Base-by-base conservation (phyloP, 2,329 filamentous ascomycete species). In the Diaporthe ilicicola region DNA sequence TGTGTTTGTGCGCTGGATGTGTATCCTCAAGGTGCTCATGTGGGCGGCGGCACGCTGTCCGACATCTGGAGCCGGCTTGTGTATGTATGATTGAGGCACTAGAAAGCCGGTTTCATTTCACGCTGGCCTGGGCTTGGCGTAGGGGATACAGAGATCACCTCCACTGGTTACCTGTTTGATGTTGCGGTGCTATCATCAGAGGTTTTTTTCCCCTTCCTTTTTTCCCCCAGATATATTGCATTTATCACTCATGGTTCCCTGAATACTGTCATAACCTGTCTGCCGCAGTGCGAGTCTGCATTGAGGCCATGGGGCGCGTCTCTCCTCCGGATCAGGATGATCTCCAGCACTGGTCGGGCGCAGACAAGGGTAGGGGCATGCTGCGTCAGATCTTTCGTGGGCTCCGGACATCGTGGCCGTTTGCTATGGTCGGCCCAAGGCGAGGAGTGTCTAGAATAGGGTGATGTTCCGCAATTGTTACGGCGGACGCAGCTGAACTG, bases 21-120 rank as follows among this genome's bases (percentile, higher is more conserved):
- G 34, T 19, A 29, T 54, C 59, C 55, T n/a, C 22, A 48, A 13
- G 32, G 19, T 48, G 42, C 22, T 55, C 54, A 46, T 61, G 62
- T 62, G 61, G 67, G 51, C 32, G 67, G 44, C 56, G 24, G n/a
- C 48, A 15, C 44, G 39, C 24, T 53, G 67, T 42, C 37, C 50
- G 24, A n/a, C n/a, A n/a, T n/a, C n/a, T n/a, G n/a, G n/a, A 42
- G 51, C 39, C 24, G 54, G 42, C 42, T 56, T 37, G 59, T 71
- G 61, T 64, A 46, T 67, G 67, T 67, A 64, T 50, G 53, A 55
- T 56, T n/a, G 24, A 19, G 48, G 39, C 48, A 69, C 61, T 34
- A 44, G 44, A 19, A 64, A 37, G 44, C n/a, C n/a, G 44, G 44
- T 24, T 37, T 29, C 32, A 42, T 50, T 56, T 59, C 59, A 53